These are phyloP conservation scores for Plasmodium adleri DNA, from an alignment of 169 alveolate genomes.

Conservation along the genomic window DNA sequence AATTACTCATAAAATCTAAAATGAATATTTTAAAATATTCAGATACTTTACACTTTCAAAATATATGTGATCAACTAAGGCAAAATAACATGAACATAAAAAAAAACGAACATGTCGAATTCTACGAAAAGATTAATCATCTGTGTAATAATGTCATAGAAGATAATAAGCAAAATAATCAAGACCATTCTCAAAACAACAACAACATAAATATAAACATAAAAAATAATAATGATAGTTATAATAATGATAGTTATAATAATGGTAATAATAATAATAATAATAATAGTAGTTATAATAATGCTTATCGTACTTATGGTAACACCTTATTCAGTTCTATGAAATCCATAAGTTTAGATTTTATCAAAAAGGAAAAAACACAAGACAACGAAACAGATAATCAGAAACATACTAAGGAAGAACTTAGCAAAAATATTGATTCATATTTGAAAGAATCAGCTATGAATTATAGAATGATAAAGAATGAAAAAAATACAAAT, in stretches of 20 bases:
- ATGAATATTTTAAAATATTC: slow-evolving; percentile 20
- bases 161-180: background rate
- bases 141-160: slow-evolving; percentile 35
- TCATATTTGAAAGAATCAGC: slow-evolving; percentile 30
- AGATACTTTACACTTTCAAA: slow-evolving; percentile 8
- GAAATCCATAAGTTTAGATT: slow-evolving; percentile 39
- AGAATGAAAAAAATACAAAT: background rate
- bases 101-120: background rate
- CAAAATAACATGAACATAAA: background rate
- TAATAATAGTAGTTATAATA: slow-evolving; percentile 3
- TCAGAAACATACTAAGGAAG: background rate
- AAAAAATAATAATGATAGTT: background rate
- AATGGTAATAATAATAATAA: too few relatives aligned
- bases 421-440: slow-evolving; percentile 3
- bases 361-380: background rate
- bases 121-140: slow-evolving; percentile 4
- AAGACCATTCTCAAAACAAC: background rate
- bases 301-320: slow-evolving; percentile 44
- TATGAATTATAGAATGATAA: background rate
- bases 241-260: too few relatives aligned
- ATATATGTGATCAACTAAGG: slow-evolving; percentile 4
- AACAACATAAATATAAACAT: background rate
- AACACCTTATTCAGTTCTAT: slow-evolving; percentile 31
- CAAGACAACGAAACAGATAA: background rate
- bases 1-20: slow-evolving; percentile 3